Conservation (phyloP, 2,329 filamentous ascomycete species). For the Thelonectria rubi region DNA sequence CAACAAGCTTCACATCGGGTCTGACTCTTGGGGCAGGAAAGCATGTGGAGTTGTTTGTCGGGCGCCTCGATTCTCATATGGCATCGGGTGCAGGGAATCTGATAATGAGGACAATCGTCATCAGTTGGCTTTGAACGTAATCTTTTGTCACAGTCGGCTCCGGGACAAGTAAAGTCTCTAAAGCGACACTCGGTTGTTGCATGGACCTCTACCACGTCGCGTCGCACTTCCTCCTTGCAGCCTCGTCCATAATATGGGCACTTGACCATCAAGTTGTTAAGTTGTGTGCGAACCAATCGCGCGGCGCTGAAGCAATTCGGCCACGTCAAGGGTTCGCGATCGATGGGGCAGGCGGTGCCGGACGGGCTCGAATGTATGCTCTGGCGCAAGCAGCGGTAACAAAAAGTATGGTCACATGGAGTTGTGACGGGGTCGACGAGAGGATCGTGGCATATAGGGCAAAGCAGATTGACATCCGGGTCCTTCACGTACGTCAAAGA, state of each 20-base stretch:
- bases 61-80: constrained; percentile 57
- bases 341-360: constrained; percentile 63
- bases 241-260: constrained; percentile 64
- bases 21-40: constrained; percentile 57
- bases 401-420: constrained; percentile 72
- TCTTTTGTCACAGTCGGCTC: constrained; percentile 59
- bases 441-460: constrained; percentile 67
- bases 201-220: constrained; percentile 65
- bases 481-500: constrained; percentile 55
- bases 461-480: constrained; percentile 59
- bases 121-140: constrained; percentile 60
- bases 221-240: constrained; percentile 60
- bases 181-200: constrained; percentile 65
- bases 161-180: constrained; percentile 65
- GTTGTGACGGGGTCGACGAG: constrained; percentile 69
- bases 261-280: constrained; percentile 66
- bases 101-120: constrained; percentile 64
- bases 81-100: constrained; percentile 64
- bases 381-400: constrained; percentile 62
- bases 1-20: constrained; percentile 61
- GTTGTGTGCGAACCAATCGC: constrained; percentile 65
- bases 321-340: constrained; percentile 57
- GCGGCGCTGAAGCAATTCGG: constrained; percentile 53
- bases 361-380: constrained; percentile 53
- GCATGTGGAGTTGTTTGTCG: constrained; percentile 49